These are phyloP conservation scores for Logfia minima DNA, from an alignment of 129 eudicot species.

Conservation along the genomic window DNA sequence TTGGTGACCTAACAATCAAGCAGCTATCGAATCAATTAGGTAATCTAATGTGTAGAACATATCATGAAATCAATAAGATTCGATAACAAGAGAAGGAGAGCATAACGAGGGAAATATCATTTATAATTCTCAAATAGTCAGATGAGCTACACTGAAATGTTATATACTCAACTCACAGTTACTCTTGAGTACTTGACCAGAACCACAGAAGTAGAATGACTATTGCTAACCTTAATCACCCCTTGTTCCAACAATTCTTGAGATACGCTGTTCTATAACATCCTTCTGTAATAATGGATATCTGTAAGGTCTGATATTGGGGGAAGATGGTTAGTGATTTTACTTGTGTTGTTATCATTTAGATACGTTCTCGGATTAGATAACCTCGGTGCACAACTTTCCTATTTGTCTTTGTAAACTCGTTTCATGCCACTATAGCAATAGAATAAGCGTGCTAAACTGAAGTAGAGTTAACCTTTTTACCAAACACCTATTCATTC, in stretches of 20 bases:
- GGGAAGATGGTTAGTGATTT: too few relatives aligned
- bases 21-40: not conserved
- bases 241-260: not conserved
- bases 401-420: too few relatives aligned
- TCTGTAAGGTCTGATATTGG: not conserved
- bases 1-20: not conserved
- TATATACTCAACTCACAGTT: not conserved
- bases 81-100: not conserved
- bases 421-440: too few relatives aligned
- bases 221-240: not conserved
- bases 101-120: not conserved
- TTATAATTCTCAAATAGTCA: not conserved
- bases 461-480: too few relatives aligned
- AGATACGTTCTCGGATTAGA: too few relatives aligned
- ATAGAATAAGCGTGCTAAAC: too few relatives aligned
- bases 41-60: not conserved
- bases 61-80: not conserved
- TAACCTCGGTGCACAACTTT: too few relatives aligned
- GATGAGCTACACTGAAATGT: not conserved
- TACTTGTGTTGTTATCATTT: too few relatives aligned
- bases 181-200: not conserved
- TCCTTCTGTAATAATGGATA: not conserved
- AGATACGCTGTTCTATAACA: not conserved
- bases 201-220: too few relatives aligned
- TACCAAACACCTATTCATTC: not conserved